phyloP scores from a whole-genome alignment of 352 stramenopile genomes.

The Discostella stelligera region DNA sequence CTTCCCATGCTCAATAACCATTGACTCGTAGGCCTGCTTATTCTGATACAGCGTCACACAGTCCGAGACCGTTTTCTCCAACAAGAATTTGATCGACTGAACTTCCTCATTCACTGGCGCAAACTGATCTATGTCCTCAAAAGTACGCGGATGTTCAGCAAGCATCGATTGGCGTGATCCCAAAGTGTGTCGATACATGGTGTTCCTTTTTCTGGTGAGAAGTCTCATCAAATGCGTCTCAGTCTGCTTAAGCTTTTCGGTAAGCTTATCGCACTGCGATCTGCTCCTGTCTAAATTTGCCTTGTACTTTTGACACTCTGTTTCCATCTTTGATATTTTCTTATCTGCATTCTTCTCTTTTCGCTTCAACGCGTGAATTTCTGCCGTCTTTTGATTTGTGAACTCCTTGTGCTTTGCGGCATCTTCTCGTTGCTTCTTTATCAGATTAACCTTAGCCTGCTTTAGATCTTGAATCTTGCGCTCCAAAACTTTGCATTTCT shows the following conservation, averaged over 20 bases:
- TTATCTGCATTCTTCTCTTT: conserved; percentile 66
- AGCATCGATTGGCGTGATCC: neutral
- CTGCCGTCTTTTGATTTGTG: conserved; percentile 71
- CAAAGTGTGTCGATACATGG: conserved; percentile 13
- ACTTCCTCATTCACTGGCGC: conserved; percentile 55
- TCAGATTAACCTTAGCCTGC: conserved; percentile 58
- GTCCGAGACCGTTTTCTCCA: conserved; percentile 69
- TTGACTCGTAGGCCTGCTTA: conserved; percentile 59
- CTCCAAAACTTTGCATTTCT: conserved; percentile 70
- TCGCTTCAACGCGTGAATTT: conserved; percentile 71
- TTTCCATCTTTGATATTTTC: conserved; percentile 72
- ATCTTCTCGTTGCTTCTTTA: conserved; percentile 77
- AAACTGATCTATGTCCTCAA: conserved; percentile 38
- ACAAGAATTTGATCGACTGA: conserved; percentile 67
- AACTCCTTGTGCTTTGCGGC: conserved; percentile 59
- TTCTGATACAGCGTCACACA: conserved; percentile 53
- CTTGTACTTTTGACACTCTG: conserved; percentile 68
- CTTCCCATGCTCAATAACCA: conserved; percentile 62
- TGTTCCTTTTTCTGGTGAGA: conserved; percentile 55
- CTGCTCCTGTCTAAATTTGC: conserved; percentile 70
- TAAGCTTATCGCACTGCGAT: conserved; percentile 64
- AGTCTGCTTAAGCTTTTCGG: conserved; percentile 79
- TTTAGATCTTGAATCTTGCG: conserved; percentile 76
- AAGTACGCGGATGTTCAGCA: neutral
- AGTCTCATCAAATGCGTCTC: conserved; percentile 73